Evolutionary conservation across 1,284 basidiomycete genomes (phyloP).

Genomic region (Tylopilus sp.): DNA sequence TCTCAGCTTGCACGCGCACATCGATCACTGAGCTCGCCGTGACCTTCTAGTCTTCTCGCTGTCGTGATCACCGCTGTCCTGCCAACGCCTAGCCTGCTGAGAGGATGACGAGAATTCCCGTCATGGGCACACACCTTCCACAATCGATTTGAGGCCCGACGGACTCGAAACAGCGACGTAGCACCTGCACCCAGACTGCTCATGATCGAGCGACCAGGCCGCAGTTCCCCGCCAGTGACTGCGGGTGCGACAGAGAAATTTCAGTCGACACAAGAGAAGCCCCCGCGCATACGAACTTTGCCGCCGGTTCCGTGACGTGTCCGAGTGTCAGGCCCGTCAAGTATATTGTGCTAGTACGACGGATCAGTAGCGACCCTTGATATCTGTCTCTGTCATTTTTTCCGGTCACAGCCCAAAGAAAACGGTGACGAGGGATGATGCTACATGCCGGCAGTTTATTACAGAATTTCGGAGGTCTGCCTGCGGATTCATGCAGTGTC

Average conservation of each 20-base stretch:
- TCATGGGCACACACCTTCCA: neutral
- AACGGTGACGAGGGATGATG: too few relatives aligned
- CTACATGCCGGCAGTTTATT: too few relatives aligned
- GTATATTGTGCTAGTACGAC: too few relatives aligned
- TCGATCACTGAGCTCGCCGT: neutral
- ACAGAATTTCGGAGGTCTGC: too few relatives aligned
- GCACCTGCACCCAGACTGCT: neutral
- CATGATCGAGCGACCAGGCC: neutral
- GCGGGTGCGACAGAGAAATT: too few relatives aligned
- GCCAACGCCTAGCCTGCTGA: too few relatives aligned
- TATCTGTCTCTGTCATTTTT: too few relatives aligned
- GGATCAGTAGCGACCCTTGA: too few relatives aligned
- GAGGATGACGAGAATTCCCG: neutral
- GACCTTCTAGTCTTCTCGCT: neutral
- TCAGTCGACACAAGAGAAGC: too few relatives aligned
- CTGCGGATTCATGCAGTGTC: too few relatives aligned
- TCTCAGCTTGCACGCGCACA: neutral
- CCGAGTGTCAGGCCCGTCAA: neutral
- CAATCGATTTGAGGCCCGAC: neutral
- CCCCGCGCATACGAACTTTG: neutral
- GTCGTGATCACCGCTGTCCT: neutral
- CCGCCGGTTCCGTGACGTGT: neutral
- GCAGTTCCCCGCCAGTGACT: neutral
- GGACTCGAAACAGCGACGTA: neutral
- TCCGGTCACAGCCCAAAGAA: too few relatives aligned